A percentile compares a stretch with the other conserved stretches of the same genome.
phyloP scores from a whole-genome alignment of 352 stramenopile genomes.

The Globisporangium parvum region DNA sequence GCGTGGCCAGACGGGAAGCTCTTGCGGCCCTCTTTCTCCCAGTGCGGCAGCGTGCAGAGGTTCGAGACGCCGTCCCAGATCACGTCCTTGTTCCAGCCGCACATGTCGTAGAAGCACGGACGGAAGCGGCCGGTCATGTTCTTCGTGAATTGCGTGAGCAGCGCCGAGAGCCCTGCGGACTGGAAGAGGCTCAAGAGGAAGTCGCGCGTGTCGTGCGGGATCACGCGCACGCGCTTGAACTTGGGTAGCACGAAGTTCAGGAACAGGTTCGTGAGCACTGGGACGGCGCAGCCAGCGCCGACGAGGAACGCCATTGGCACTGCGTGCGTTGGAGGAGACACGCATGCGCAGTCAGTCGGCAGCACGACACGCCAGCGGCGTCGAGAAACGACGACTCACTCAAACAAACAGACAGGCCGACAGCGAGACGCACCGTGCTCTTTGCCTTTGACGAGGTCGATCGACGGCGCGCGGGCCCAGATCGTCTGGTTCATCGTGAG shows the following conservation, averaged over 20 bases:
- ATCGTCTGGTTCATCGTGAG: conserved; percentile 30
- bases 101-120: conserved; percentile 75
- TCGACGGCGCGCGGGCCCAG: conserved; percentile 41
- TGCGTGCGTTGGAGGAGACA: conserved; percentile 1
- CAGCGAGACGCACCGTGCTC: conserved; percentile 20
- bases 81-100: conserved; percentile 53
- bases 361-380: too few species aligned
- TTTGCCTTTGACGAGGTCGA: conserved; percentile 39
- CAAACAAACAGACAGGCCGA: neutral
- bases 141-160: conserved; percentile 72
- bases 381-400: too few species aligned
- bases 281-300: conserved; percentile 24
- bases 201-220: conserved; percentile 67
- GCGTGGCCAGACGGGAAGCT: conserved; percentile 76
- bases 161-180: conserved; percentile 38
- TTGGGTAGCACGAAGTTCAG: conserved; percentile 52
- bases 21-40: conserved; percentile 56
- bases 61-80: conserved; percentile 65
- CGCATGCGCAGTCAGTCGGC: neutral
- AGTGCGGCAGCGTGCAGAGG: conserved; percentile 36
- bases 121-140: conserved; percentile 61
- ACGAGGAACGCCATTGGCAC: conserved; percentile 49
- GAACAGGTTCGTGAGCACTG: conserved; percentile 42
- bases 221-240: conserved; percentile 37
- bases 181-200: conserved; percentile 58